Conservation (phyloP, 1,139 yeast species). For the Kodamaea plutei region DNA sequence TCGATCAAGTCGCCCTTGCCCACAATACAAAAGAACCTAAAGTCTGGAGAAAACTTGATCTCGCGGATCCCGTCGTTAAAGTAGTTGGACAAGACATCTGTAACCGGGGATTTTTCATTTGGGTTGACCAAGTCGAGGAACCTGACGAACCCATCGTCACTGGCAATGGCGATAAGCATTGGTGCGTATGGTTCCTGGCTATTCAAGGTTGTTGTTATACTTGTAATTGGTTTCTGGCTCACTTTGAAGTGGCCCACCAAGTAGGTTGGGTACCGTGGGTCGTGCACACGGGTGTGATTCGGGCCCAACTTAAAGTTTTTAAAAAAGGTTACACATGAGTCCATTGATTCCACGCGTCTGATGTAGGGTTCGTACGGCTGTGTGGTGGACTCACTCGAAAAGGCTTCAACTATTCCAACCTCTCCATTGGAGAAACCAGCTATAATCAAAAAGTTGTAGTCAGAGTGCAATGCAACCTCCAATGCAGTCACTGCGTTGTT, state of each 20-base stretch:
- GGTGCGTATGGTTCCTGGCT: conserved; percentile 30
- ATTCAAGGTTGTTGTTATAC: conserved; percentile 31
- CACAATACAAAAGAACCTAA: conserved; percentile 52
- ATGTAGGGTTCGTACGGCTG: conserved; percentile 24
- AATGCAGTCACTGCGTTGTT: conserved; percentile 30
- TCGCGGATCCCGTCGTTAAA: conserved; percentile 60
- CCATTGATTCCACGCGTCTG: conserved; percentile 32
- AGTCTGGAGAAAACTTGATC: conserved; percentile 61
- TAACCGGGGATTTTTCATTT: conserved; percentile 24
- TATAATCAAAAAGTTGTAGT: conserved; percentile 29
- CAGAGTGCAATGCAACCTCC: conserved; percentile 28
- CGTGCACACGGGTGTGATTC: too few relatives aligned
- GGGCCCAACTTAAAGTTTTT: too few relatives aligned
- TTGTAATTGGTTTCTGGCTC: conserved; percentile 50
- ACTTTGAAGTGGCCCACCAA: conserved; percentile 57
- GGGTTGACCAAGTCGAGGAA: conserved; percentile 44
- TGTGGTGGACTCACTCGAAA: conserved; percentile 6
- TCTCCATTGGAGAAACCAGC: conserved; percentile 44
- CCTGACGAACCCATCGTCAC: conserved; percentile 65
- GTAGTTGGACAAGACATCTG: conserved; percentile 63
- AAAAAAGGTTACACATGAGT: conserved; percentile 35
- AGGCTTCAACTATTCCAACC: conserved; percentile 33
- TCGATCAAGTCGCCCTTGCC: conserved; percentile 61
- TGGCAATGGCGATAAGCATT: conserved; percentile 50
- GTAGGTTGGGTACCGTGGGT: conserved; percentile 23